Percentiles rank a stretch among this genome's conserved stretches.
These are phyloP conservation scores for Phytophthora pini DNA, from an alignment of 352 stramenopile species.

Conservation along the genomic window DNA sequence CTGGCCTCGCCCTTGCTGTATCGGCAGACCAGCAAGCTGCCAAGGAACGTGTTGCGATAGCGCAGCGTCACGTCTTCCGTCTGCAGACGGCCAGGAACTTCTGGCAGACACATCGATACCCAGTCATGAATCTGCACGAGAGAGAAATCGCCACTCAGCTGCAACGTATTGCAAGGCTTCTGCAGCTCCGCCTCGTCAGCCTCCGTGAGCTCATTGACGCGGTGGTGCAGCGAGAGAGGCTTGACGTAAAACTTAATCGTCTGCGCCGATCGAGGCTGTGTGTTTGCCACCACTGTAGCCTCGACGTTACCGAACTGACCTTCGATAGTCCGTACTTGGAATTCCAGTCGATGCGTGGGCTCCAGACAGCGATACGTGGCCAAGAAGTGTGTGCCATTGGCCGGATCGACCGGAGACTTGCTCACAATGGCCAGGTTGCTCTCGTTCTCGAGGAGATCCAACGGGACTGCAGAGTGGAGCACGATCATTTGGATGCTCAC, in stretches of 20 bases:
- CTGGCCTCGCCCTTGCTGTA: slow-evolving; percentile 78
- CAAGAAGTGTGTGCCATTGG: slow-evolving; percentile 67
- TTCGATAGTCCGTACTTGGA: slow-evolving; percentile 85
- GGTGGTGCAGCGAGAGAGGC: slow-evolving; percentile 83
- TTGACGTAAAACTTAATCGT: slow-evolving; percentile 82
- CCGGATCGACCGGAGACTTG: slow-evolving; percentile 63
- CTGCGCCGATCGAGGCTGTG: slow-evolving; percentile 68
- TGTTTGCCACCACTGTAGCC: slow-evolving; percentile 73
- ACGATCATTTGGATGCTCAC: slow-evolving; percentile 83
- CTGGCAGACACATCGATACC: slow-evolving; percentile 79
- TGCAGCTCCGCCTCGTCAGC: slow-evolving; percentile 61
- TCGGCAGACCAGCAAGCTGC: slow-evolving; percentile 73
- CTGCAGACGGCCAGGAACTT: slow-evolving; percentile 76
- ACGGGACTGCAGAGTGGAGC: slow-evolving; percentile 73
- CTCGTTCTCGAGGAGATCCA: slow-evolving; percentile 80
- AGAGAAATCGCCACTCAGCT: slow-evolving; percentile 79
- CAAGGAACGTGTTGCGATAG: slow-evolving; percentile 83
- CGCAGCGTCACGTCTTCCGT: slow-evolving; percentile 74
- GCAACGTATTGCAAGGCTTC: slow-evolving; percentile 64
- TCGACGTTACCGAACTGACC: slow-evolving; percentile 85
- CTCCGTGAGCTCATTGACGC: slow-evolving; percentile 64
- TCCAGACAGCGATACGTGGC: slow-evolving; percentile 85
- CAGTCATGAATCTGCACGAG: slow-evolving; percentile 89
- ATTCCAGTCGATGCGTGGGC: slow-evolving; percentile 80
- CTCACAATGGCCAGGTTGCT: slow-evolving; percentile 81